phyloP scores from a whole-genome alignment of 139 green algal species.

The Chlorella sp. region DNA sequence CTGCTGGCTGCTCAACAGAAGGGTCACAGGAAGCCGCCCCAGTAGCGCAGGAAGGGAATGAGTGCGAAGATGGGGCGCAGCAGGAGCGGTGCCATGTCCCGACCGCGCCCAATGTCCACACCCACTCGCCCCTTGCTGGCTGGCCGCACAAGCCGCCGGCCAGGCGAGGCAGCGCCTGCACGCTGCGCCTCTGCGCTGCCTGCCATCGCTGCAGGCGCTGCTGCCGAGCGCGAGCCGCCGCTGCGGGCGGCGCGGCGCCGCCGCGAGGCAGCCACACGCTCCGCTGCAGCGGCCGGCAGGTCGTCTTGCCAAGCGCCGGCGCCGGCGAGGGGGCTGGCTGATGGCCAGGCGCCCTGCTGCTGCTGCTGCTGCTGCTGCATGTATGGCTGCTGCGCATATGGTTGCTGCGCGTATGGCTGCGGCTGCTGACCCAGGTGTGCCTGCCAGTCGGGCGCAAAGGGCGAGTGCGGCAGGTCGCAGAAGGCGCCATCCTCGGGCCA shows the following conservation, averaged over 20 bases:
- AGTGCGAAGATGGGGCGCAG: constrained; percentile 16
- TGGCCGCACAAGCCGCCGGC: background rate
- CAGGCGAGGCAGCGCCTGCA: background rate
- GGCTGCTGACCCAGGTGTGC: background rate
- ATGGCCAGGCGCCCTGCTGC: too few relatives aligned
- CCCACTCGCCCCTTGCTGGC: background rate
- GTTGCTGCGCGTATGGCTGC: background rate
- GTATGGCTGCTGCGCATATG: background rate
- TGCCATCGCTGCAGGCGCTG: background rate
- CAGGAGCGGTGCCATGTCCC: background rate
- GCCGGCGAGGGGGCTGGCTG: too few relatives aligned
- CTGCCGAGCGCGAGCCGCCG: background rate
- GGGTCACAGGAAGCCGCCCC: constrained; percentile 40
- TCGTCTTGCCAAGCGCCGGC: too few relatives aligned
- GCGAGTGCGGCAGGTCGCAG: background rate
- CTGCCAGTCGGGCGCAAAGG: background rate
- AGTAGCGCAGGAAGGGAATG: constrained; percentile 39
- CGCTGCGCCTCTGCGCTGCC: background rate
- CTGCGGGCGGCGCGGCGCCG: background rate
- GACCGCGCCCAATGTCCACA: background rate
- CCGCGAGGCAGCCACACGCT: background rate
- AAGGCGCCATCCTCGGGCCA: background rate
- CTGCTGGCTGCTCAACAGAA: background rate
- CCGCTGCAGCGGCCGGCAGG: background rate
- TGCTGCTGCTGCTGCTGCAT: background rate